Evolutionary conservation across 805 yeast species (phyloP).

Genomic region (Trichomonascus vanleenenianus): DNA sequence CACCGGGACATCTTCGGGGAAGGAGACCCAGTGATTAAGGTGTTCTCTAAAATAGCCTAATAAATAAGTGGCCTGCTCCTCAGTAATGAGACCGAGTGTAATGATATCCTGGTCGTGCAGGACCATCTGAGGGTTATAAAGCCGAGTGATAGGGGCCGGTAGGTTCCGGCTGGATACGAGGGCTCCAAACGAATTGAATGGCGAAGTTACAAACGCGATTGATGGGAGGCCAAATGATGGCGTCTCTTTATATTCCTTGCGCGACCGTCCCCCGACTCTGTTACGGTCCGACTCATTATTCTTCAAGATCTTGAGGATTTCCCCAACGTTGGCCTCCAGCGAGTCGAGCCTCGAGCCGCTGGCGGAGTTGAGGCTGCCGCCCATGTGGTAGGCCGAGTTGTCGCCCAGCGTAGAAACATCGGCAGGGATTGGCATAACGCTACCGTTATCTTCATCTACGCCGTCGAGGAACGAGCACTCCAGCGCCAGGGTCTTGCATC

Average conservation of each 20-base stretch:
- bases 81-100: slow-evolving; percentile 40
- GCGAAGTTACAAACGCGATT: slow-evolving; percentile 35
- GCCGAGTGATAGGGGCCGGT: slow-evolving; percentile 33
- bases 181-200: slow-evolving; percentile 35
- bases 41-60: slow-evolving; percentile 54
- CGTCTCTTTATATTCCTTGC: slow-evolving; percentile 4
- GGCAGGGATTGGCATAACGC: background rate
- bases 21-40: slow-evolving; percentile 72
- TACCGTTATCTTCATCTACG: slow-evolving; percentile 2
- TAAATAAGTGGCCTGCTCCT: slow-evolving; percentile 41
- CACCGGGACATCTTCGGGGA: slow-evolving; percentile 47
- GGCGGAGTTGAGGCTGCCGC: background rate
- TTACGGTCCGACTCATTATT: slow-evolving; percentile 7
- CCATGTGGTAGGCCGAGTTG: background rate
- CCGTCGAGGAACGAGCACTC: slow-evolving; percentile 43
- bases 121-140: slow-evolving; percentile 26
- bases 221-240: slow-evolving; percentile 33
- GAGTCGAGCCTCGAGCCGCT: slow-evolving; percentile 4
- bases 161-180: slow-evolving; percentile 26
- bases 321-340: slow-evolving; percentile 9
- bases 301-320: slow-evolving; percentile 4
- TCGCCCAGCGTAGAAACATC: background rate
- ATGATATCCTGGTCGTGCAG: slow-evolving; percentile 40
- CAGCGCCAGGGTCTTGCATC: slow-evolving; percentile 48
- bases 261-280: slow-evolving; percentile 7